Percentiles rank a stretch among this genome's conserved stretches.
These are phyloP conservation scores for Fusarium redolens DNA, from an alignment of 2,329 filamentous ascomycete species.

Conservation along the genomic window DNA sequence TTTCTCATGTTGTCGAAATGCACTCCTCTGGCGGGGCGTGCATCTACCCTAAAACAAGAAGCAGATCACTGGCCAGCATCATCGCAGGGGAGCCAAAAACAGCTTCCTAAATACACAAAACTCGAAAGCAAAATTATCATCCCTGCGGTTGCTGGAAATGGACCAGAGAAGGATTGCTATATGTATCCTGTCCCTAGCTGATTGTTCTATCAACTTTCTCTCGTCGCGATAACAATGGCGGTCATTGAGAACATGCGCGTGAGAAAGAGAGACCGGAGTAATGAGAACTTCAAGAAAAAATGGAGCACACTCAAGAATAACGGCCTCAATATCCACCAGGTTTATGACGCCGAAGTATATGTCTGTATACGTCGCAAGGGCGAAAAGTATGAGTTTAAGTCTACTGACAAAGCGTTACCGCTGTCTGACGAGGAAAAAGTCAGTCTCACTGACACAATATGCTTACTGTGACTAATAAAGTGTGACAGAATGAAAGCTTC, in stretches of 20 bases:
- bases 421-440: background rate
- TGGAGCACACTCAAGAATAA: background rate
- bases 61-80: too few relatives aligned
- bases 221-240: rapidly evolving
- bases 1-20: background rate
- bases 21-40: background rate
- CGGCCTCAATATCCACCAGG: background rate
- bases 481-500: too few relatives aligned
- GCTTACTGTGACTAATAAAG: too few relatives aligned
- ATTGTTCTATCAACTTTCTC: rapidly evolving
- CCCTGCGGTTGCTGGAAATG: background rate
- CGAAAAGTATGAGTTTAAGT: background rate
- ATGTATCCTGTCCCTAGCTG: rapidly evolving
- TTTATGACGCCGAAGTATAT: background rate
- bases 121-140: background rate
- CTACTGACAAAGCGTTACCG: background rate
- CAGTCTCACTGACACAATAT: too few relatives aligned
- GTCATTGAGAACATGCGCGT: rapidly evolving
- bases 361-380: background rate
- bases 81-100: too few relatives aligned
- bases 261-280: background rate
- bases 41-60: background rate
- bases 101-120: background rate
- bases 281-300: background rate
- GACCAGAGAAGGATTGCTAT: background rate